A percentile compares a stretch with the other conserved stretches of the same genome.
phyloP scores from a whole-genome alignment of 1,284 basidiomycete species.

The Ceratobasidium sp. region DNA sequence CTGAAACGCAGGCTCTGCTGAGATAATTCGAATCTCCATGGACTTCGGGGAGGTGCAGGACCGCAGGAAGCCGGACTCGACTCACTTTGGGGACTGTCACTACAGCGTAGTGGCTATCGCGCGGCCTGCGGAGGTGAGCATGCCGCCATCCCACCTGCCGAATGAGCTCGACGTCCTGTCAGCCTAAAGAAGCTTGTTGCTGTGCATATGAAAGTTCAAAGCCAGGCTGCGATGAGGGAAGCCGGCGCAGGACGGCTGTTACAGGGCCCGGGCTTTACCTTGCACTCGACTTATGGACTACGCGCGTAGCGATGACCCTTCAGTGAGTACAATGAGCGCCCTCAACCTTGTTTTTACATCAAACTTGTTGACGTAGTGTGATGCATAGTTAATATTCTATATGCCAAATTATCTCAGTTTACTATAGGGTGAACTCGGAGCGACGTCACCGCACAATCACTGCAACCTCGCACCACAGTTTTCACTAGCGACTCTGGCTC shows the following conservation, averaged over 20 bases:
- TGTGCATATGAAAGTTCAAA: neutral
- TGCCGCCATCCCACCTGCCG: neutral
- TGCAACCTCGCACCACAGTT: neutral
- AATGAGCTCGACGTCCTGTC: conserved; percentile 8
- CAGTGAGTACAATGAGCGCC: too few species aligned
- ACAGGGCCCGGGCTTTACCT: too few species aligned
- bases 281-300: too few species aligned
- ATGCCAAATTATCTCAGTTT: neutral
- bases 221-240: neutral
- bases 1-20: too few species aligned
- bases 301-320: neutral
- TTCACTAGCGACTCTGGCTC: conserved; percentile 3
- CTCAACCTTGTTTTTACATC: neutral
- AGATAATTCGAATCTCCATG: too few species aligned
- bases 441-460: neutral
- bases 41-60: too few species aligned
- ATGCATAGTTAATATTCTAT: neutral
- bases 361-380: neutral
- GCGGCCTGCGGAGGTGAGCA: neutral
- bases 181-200: neutral
- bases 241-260: neutral
- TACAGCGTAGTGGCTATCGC: neutral
- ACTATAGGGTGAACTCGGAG: neutral
- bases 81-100: neutral
- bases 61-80: neutral